These are phyloP conservation scores for Fusarium citri DNA, from an alignment of 2,329 filamentous ascomycete species.

Conservation along the genomic window DNA sequence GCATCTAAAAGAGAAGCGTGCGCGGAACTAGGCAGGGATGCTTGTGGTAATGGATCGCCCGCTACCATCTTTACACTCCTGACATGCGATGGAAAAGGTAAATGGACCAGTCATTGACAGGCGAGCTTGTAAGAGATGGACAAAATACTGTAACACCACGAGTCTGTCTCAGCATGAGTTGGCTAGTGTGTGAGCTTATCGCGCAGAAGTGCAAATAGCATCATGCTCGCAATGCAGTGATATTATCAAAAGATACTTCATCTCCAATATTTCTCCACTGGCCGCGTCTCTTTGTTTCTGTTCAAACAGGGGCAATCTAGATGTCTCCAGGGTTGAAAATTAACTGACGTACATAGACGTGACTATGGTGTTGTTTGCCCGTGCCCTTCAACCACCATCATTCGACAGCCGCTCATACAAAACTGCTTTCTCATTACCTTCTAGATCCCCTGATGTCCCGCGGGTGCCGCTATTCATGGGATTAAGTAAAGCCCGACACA, in stretches of 20 bases:
- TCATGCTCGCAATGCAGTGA: not conserved
- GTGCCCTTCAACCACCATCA: conserved; percentile 32
- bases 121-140: not conserved
- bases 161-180: not conserved
- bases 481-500: not conserved
- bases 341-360: conserved; percentile 18
- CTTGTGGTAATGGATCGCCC: conserved; percentile 18
- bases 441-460: conserved; percentile 1
- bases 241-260: conserved; percentile 9
- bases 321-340: not conserved
- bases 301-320: not conserved
- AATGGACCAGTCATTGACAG: conserved; percentile 27
- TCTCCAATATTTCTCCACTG: not conserved
- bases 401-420: conserved; percentile 15
- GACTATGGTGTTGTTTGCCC: conserved; percentile 41
- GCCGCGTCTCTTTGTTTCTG: not conserved
- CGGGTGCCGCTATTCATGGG: not conserved
- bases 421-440: conserved; percentile 2
- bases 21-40: conserved; percentile 19
- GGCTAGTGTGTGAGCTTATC: conserved; percentile 6
- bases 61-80: conserved; percentile 25
- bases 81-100: conserved; percentile 12
- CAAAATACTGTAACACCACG: conserved; percentile 7
- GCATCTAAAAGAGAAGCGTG: conserved; percentile 15
- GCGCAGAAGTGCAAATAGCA: not conserved